Evolutionary conservation across 2,329 filamentous ascomycete species (phyloP).

Genomic region (Hymenoscyphus fructigenus): DNA sequence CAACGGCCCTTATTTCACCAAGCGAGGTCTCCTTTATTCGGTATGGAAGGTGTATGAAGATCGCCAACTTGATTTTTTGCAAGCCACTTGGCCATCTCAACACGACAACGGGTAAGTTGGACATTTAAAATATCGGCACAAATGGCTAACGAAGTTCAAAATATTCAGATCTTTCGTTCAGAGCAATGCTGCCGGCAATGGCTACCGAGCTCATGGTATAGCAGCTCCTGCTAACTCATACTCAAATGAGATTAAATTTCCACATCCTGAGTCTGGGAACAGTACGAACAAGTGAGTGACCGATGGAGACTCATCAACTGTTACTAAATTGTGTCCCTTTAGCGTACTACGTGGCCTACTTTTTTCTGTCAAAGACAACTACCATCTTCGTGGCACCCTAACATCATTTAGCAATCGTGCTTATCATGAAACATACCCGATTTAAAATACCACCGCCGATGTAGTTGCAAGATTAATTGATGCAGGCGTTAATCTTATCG

Average conservation of each 20-base stretch:
- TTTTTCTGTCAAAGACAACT: background rate
- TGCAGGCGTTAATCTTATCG: slow-evolving; percentile 22
- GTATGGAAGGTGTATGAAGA: background rate
- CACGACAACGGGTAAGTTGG: background rate
- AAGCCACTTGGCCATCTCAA: background rate
- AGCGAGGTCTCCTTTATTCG: background rate
- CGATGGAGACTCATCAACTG: background rate
- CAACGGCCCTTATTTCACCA: background rate
- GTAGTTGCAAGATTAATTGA: background rate
- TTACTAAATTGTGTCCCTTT: background rate
- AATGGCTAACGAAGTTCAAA: background rate
- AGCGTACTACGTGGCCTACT: background rate
- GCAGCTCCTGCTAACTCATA: background rate
- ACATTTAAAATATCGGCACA: background rate
- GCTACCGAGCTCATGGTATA: background rate
- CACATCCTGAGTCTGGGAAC: background rate
- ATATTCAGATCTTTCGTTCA: background rate
- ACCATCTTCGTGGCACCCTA: background rate
- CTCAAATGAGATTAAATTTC: background rate
- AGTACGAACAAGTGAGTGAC: background rate
- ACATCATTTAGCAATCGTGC: background rate
- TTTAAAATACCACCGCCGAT: background rate
- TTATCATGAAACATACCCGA: background rate
- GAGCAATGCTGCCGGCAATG: background rate
- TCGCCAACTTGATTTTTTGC: background rate